Base-by-base conservation (phyloP, 2,329 filamentous ascomycete species). In the Talaromyces sp. region DNA sequence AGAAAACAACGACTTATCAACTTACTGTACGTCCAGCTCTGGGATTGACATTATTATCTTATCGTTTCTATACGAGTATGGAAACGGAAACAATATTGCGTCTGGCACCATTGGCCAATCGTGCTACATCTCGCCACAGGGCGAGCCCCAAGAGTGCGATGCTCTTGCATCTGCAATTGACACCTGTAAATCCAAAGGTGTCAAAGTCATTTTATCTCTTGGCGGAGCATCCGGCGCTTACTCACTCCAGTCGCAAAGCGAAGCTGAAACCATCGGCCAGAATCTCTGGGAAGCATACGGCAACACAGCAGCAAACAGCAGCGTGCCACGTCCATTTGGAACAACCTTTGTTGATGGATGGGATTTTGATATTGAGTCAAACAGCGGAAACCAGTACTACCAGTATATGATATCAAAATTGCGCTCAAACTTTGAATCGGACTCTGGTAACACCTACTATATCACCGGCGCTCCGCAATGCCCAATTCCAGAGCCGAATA, bases 401-500 rank as follows among this genome's bases (percentile, higher is more conserved):
- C 73, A 71, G 25, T 66, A 67, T 6, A 64, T 85, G 73, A 77
- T 83, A 66, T 74, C 78, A 60, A 76, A 73, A 27, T 71, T 85
- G 44, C 81, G 81, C 36, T 62, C 66, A 3, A 73, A 74, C 59
- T 83, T 75, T 65, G 66, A 69, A 0, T 63, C 70, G 9, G 70
- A 76, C 49, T 66, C 74, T 3, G 67, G 62, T 60, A 67, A 68
- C 61, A 70, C 63, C 58, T 85, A 78, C 72, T 84, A 82, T 63
- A 79, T 84, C 65, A 82, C 81, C 3, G 80, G 73, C 19, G 81
- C 82, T 3, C 82, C 82, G 11, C 82, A 84, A 65, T 84, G 82
- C 64, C 54, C 72, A 4, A 68, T 79, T 19, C 81, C 81, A 1
- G 82, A 85, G 66, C 65, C 66, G 30, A 77, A 81, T 53, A 74